Evolutionary conservation across 176 grass and related monocot species (phyloP), one percentile per base, ranked within the genome.

Genomic region (Lolium rigidum): DNA sequence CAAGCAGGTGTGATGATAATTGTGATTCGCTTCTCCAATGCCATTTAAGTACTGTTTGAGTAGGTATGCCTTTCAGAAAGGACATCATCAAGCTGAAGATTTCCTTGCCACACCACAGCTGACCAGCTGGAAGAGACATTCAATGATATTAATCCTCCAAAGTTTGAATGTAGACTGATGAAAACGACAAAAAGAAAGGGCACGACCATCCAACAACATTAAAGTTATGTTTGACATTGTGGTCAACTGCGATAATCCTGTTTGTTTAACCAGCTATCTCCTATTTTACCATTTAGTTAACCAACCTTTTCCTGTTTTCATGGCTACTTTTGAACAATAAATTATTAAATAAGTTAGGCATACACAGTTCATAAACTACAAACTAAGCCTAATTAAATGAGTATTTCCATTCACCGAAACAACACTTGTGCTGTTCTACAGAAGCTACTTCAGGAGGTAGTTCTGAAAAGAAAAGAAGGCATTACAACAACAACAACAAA

Each of bases 11-110:
- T 2, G 88, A 59, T 16, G 82, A 86, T 46, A 95, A 86, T 41
- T 90, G 81, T 24, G 88, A 85, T 88, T 87, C 74, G 48, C 74
- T 86, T 89, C 69, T 91, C 87, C 88, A 95, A 46, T 74, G 90
- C 96, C 84, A 95, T 84, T 89, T 90, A 80, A 94, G 89, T 69
- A 44, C 67, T 46, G 69, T 80, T 81, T 87, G 81, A 2, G 67
- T 70, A 62, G 69, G 57, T 60, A 60, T 75, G 76, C 49, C 89
- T 85, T 80, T 91, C 89, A 22, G 81, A 70, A 84, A 91, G 89
- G 85, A 84, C 89, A 91, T 91, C 89, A 91, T 91, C 87, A 61
- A 70, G 57, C 57, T 62, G 60, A 76, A 80, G 79, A 76, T 35
- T 87, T 83, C 81, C 81, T 87, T 87, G 80, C 85, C 89, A 91